A percentile compares a stretch with the other conserved stretches of the same genome.
Evolutionary conservation across 2,329 filamentous ascomycete genomes (phyloP).

Genomic region (Ambrosiella beaveri): DNA sequence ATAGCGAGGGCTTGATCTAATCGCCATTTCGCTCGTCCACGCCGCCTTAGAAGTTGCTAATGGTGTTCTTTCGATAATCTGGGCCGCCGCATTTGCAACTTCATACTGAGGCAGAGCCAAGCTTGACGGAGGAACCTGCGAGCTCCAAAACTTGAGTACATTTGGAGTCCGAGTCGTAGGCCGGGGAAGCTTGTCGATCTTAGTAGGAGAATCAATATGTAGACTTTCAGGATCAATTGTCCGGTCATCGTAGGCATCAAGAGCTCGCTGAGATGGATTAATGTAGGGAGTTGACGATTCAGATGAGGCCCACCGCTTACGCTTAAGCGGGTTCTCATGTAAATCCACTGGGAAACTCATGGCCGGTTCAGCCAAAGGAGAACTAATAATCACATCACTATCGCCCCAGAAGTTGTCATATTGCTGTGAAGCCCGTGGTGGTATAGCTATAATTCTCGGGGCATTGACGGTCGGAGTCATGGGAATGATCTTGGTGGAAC

Average conservation of each 20-base stretch:
- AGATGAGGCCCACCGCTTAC: constrained; percentile 1
- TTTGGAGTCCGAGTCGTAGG: not conserved
- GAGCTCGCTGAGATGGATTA: not conserved
- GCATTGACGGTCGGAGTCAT: not conserved
- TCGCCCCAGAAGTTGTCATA: not conserved
- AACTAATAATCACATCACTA: constrained; percentile 8
- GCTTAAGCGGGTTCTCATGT: constrained; percentile 2
- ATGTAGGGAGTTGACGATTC: not conserved
- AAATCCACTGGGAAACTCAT: not conserved
- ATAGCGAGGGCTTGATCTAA: constrained; percentile 5
- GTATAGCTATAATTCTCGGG: not conserved
- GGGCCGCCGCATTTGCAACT: not conserved
- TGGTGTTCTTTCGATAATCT: not conserved
- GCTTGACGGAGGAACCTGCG: not conserved
- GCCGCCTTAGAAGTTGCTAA: not conserved
- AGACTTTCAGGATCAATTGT: not conserved
- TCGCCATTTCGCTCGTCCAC: constrained; percentile 10
- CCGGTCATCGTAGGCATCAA: not conserved
- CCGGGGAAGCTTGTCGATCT: not conserved
- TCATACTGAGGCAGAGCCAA: constrained; percentile 2
- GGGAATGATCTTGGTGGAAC: not conserved
- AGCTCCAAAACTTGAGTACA: not conserved
- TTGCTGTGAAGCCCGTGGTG: not conserved
- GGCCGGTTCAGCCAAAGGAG: constrained; percentile 9
- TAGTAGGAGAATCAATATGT: not conserved